A percentile compares a stretch with the other conserved stretches of the same genome.
These are phyloP conservation scores for Pythium inflatum DNA, from an alignment of 352 stramenopile species.

Conservation along the genomic window DNA sequence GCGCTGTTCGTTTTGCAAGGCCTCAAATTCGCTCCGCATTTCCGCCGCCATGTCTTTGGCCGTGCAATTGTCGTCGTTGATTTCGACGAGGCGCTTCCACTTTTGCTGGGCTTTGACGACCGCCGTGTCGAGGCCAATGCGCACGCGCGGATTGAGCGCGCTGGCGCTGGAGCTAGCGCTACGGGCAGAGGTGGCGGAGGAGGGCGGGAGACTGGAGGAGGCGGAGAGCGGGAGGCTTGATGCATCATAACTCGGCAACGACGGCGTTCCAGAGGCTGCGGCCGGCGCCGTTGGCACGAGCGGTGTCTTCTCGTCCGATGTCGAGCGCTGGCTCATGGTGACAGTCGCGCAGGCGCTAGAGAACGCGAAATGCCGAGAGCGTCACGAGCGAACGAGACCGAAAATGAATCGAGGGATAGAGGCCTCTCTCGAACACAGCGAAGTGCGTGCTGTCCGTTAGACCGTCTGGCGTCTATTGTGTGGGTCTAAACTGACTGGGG, in stretches of 20 bases:
- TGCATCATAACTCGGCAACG: conserved; percentile 20
- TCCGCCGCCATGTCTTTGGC: conserved; percentile 86
- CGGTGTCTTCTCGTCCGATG: conserved; percentile 26
- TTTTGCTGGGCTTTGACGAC: conserved; percentile 83
- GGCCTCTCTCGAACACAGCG: background rate
- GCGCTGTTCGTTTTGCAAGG: conserved; percentile 53
- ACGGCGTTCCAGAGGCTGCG: conserved; percentile 7
- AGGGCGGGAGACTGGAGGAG: background rate
- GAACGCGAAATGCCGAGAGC: background rate
- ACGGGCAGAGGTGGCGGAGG: too few species aligned
- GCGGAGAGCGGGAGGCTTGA: background rate
- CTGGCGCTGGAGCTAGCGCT: background rate
- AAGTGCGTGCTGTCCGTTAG: background rate
- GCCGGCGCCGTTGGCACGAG: conserved; percentile 20
- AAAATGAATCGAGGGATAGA: background rate
- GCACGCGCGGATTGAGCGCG: conserved; percentile 38
- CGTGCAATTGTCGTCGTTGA: conserved; percentile 79
- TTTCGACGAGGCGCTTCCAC: conserved; percentile 78
- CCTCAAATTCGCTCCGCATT: conserved; percentile 73
- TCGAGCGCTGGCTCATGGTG: conserved; percentile 22
- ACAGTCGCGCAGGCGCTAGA: background rate
- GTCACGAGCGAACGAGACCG: background rate
- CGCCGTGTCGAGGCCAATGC: conserved; percentile 64
- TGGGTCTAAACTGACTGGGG: conserved; percentile 11
- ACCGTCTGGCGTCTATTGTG: background rate